Evolutionary conservation across 176 grass and related monocot genomes (phyloP), one percentile per base, ranked within the genome.

Genomic region (Elymus sibiricus): DNA sequence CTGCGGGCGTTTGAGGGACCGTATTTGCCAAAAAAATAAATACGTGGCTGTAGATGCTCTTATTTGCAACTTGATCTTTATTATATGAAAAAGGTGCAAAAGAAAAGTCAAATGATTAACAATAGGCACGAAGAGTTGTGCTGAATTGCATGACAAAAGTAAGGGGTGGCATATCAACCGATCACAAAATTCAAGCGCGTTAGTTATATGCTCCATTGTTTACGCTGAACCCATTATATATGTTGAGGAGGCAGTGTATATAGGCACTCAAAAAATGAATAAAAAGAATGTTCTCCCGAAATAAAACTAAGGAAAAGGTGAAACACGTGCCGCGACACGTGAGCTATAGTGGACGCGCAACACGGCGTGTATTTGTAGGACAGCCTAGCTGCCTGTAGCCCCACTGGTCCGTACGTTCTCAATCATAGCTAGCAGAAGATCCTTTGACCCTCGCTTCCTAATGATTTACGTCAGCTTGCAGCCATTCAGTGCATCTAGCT

Each of bases 361-460:
- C 35, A 42, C 44, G 42, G 19, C 42, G 42, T 81, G 60, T 27
- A 22, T 11, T 34, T 11, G 2, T 55, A 19, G 25, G 44, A n/a
- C 37, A 27, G 4, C n/a, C 24, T 65, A 43, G 35, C 66, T 42
- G 16, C 67, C 78, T 4, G 2, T 11, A 21, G 44, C 21, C 28
- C 6, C 27, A 53, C 40, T 9, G 12, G 11, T 69, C 79, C 19
- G 42, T 67, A 49, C 16, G 6, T 34, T 67, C 0, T 43, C 19
- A 58, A 46, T 74, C 6, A 53, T 74, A 11, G 7, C 39, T 15
- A 74, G 12, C 21, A 3, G 32, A 82, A 82, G 66, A 66, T 71
- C 70, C 80, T 17, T 70, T n/a, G n/a, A 53, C 22, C n/a, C 31
- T 72, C 69, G 69, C 37, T 40, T 82, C 46, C 65, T 70, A 82